phyloP scores from a whole-genome alignment of 441 rosid genomes.

The Brassica balearica region DNA sequence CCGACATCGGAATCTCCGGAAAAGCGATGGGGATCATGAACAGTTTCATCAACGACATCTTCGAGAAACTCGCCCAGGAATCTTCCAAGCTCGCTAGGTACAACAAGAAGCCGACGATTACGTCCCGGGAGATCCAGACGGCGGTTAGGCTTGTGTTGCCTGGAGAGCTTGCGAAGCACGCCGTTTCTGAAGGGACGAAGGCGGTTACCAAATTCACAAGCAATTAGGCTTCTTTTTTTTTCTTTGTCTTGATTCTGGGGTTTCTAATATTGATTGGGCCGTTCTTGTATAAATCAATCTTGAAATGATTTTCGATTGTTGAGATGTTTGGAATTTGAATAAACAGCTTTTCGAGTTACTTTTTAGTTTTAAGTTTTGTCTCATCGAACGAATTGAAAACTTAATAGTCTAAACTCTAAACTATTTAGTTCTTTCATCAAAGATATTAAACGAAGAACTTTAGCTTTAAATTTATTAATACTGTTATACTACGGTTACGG shows the following conservation, averaged over 20 bases:
- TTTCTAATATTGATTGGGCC: neutral
- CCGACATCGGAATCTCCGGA: constrained; percentile 52
- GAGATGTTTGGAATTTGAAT: constrained; percentile 1
- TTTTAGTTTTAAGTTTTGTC: neutral
- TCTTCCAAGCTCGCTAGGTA: constrained; percentile 53
- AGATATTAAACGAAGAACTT: too few species aligned
- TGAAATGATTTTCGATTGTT: neutral
- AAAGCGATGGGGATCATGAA: constrained; percentile 50
- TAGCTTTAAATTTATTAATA: too few species aligned
- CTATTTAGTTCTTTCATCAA: too few species aligned
- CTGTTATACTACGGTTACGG: too few species aligned
- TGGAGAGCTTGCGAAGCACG: constrained; percentile 59
- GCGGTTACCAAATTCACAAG: constrained; percentile 63
- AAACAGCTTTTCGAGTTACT: neutral
- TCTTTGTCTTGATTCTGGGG: neutral
- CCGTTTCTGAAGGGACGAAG: constrained; percentile 59
- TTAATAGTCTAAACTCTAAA: neutral
- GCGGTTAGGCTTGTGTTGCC: constrained; percentile 60
- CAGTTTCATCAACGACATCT: constrained; percentile 49
- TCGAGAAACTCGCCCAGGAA: constrained; percentile 60
- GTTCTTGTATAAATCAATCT: neutral
- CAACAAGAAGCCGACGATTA: constrained; percentile 59
- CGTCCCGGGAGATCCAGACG: constrained; percentile 57
- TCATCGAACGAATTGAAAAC: neutral
- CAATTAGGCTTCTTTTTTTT: constrained; percentile 32